A percentile compares a stretch with the other conserved stretches of the same genome.
These are phyloP conservation scores for Yamadazyma sp. DNA, from an alignment of 1,139 yeast species.

Conservation along the genomic window DNA sequence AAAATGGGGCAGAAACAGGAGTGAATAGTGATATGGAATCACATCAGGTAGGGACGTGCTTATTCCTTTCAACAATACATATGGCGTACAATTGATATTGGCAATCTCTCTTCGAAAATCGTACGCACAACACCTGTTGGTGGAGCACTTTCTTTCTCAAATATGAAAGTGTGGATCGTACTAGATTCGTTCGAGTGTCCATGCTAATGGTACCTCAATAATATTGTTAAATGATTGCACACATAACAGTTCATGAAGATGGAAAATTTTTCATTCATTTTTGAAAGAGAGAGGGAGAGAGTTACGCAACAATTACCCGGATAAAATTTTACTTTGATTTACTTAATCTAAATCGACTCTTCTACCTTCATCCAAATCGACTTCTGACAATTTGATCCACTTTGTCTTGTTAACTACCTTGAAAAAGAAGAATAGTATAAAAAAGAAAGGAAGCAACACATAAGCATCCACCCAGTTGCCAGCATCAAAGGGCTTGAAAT, in stretches of 20 bases:
- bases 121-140: too few species aligned
- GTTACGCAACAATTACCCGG: constrained; percentile 2
- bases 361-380: constrained; percentile 48
- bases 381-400: constrained; percentile 39
- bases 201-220: too few species aligned
- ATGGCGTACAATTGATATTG: background rate
- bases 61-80: background rate
- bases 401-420: constrained; percentile 44
- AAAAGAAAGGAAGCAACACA: constrained; percentile 59
- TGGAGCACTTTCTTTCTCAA: too few species aligned
- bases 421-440: constrained; percentile 30
- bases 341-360: constrained; percentile 29
- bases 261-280: background rate
- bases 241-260: too few species aligned
- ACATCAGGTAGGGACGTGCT: background rate
- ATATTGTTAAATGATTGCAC: background rate
- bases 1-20: constrained; percentile 77
- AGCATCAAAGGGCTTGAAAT: constrained; percentile 59
- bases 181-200: too few species aligned
- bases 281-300: background rate
- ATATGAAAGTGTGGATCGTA: too few species aligned
- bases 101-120: too few species aligned
- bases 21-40: constrained; percentile 18
- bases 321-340: background rate
- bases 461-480: constrained; percentile 66